These are phyloP conservation scores for Umbelopsis sp. DNA, from an alignment of 371 early-diverging fungal genomes.

Conservation along the genomic window DNA sequence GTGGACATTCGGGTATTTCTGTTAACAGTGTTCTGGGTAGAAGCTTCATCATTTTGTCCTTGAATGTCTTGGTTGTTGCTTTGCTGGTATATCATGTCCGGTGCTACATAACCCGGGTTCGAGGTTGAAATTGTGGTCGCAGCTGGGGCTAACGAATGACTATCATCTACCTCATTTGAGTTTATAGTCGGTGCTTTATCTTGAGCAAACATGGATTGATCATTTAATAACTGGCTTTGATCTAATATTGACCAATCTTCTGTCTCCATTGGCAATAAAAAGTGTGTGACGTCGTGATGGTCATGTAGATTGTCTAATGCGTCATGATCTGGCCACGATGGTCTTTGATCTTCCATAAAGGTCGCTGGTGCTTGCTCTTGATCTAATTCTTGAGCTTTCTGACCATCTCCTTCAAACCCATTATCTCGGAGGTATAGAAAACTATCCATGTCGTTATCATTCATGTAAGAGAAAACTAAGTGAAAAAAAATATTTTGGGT, in stretches of 20 bases:
- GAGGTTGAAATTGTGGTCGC: constrained; percentile 18
- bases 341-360: constrained; percentile 7
- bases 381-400: background rate
- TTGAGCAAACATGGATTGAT: background rate
- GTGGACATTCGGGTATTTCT: constrained; percentile 29
- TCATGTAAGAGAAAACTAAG: background rate
- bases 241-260: constrained; percentile 10
- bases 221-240: background rate
- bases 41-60: background rate
- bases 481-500: background rate
- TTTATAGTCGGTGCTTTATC: background rate
- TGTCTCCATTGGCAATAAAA: background rate
- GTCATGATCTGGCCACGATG: constrained; percentile 2
- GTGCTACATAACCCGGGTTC: background rate
- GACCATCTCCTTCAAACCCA: constrained; percentile 4
- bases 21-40: constrained; percentile 25
- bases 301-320: background rate
- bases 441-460: constrained; percentile 14
- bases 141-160: background rate
- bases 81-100: constrained; percentile 4
- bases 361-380: background rate
- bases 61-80: background rate
- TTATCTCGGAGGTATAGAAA: constrained; percentile 5
- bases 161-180: too few relatives aligned
- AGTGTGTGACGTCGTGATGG: constrained; percentile 10